Conservation (phyloP, 306 rosid species). For the Mucuna pruriens region DNA sequence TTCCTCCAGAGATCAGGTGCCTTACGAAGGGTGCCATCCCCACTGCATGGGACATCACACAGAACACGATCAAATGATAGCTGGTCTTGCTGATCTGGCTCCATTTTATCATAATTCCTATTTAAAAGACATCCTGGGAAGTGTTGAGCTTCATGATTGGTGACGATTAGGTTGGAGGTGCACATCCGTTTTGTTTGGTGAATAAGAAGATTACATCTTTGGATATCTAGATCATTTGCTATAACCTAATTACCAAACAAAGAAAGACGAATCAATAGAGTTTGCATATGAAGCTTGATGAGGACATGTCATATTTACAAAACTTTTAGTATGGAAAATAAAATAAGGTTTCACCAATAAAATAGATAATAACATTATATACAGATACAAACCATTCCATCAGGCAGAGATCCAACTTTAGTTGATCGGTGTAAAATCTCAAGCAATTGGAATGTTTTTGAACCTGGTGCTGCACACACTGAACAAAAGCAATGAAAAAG, state of each 20-base stretch:
- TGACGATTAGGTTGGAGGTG: conserved; percentile 90
- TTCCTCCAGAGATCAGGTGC: conserved; percentile 98
- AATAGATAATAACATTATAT: conserved; percentile 16
- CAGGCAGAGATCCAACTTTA: conserved; percentile 73
- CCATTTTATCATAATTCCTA: conserved; percentile 42
- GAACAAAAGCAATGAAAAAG: conserved; percentile 35
- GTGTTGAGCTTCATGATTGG: conserved; percentile 96
- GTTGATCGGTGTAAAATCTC: conserved; percentile 77
- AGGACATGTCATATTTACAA: conserved; percentile 17
- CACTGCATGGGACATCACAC: conserved; percentile 98
- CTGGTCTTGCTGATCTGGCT: conserved; percentile 46
- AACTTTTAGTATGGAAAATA: conserved; percentile 18
- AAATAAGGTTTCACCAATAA: conserved; percentile 10
- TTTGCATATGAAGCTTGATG: conserved; percentile 32
- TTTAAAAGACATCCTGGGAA: conserved; percentile 79
- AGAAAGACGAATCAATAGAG: conserved; percentile 23
- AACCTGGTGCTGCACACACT: conserved; percentile 99
- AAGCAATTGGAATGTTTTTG: conserved; percentile 96
- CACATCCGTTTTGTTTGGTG: conserved; percentile 94
- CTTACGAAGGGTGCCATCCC: conserved; percentile 98
- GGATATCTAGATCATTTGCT: conserved; percentile 96
- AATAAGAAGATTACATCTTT: conserved; percentile 96
- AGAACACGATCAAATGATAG: conserved; percentile 85
- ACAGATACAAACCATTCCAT: conserved; percentile 77
- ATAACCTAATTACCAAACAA: conserved; percentile 66